phyloP scores from a whole-genome alignment of 345 rosid species.

The Citrus mangshanensis region DNA sequence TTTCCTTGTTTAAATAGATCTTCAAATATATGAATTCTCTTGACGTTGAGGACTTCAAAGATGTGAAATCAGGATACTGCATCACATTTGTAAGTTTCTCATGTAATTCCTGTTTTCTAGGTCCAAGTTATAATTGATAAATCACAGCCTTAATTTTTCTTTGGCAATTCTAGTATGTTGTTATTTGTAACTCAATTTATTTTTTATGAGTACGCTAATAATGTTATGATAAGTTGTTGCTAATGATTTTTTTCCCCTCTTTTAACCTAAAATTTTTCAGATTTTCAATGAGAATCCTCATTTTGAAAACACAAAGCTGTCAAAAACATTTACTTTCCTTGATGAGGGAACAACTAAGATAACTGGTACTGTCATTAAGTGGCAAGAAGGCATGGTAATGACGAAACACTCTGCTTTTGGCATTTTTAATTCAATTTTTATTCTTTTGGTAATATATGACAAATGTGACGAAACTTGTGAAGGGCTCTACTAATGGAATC shows the following conservation, averaged over 20 bases:
- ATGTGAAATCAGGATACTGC: slow-evolving; percentile 38
- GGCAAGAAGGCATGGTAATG: slow-evolving; percentile 42
- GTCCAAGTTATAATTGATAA: neutral
- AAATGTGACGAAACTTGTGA: slow-evolving; percentile 4
- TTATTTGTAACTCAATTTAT: neutral
- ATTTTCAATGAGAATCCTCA: slow-evolving; percentile 31
- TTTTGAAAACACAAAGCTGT: slow-evolving; percentile 36
- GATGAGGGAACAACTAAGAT: slow-evolving; percentile 34
- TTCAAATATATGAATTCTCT: slow-evolving; percentile 32
- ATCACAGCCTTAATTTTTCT: neutral
- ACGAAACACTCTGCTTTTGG: slow-evolving; percentile 7
- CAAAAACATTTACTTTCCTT: slow-evolving; percentile 30
- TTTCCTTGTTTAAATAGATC: slow-evolving; percentile 19
- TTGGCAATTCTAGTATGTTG: neutral
- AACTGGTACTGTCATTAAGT: slow-evolving; percentile 30
- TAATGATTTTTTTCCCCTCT: neutral
- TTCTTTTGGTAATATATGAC: neutral
- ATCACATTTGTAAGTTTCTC: slow-evolving; percentile 33
- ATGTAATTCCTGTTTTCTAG: neutral
- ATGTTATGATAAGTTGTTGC: neutral
- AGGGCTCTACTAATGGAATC: slow-evolving; percentile 33
- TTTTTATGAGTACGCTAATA: neutral
- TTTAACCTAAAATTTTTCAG: slow-evolving; percentile 8
- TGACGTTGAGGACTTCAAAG: slow-evolving; percentile 43
- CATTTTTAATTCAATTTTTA: neutral